Conservation (phyloP, 2,329 filamentous ascomycete species). For the Xylaria sp. region DNA sequence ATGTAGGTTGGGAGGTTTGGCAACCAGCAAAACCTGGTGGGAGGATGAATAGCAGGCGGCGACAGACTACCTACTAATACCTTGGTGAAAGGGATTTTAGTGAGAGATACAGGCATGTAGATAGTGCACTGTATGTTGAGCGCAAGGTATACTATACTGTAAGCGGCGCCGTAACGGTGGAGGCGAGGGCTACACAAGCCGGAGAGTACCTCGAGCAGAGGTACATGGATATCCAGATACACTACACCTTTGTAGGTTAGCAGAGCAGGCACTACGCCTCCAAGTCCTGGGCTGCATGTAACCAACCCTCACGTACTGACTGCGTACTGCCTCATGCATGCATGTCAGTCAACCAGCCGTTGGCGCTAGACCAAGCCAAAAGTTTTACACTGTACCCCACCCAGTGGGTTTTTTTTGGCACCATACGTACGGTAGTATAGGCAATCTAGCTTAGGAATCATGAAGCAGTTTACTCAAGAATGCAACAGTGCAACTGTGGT, state of each 20-base stretch:
- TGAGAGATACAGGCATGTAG: constrained; percentile 14
- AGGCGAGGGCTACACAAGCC: constrained; percentile 3
- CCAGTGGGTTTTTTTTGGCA: no score
- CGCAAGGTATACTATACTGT: constrained; percentile 14
- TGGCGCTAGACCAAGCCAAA: constrained; percentile 19
- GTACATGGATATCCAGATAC: constrained; percentile 18
- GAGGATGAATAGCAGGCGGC: constrained; percentile 19
- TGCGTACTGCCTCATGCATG: constrained; percentile 26
- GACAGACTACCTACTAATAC: constrained; percentile 30
- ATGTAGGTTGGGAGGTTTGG: constrained; percentile 29
- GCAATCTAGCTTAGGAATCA: not conserved
- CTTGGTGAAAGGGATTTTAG: constrained; percentile 17
- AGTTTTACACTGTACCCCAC: constrained; percentile 28
- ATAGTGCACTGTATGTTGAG: constrained; percentile 1
- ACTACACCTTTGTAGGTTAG: constrained; percentile 11
- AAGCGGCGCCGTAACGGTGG: constrained; percentile 7
- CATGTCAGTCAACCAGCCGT: constrained; percentile 31
- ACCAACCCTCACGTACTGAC: constrained; percentile 21
- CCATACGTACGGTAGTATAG: no score
- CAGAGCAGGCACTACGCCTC: constrained; percentile 12
- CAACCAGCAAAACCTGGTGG: constrained; percentile 25
- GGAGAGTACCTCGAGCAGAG: constrained; percentile 16
- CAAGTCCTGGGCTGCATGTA: constrained; percentile 32
- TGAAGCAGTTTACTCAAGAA: constrained; percentile 2
- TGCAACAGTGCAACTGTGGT: not conserved